Evolutionary conservation across 306 rosid species (phyloP).

Genomic region (Corylus heterophylla): DNA sequence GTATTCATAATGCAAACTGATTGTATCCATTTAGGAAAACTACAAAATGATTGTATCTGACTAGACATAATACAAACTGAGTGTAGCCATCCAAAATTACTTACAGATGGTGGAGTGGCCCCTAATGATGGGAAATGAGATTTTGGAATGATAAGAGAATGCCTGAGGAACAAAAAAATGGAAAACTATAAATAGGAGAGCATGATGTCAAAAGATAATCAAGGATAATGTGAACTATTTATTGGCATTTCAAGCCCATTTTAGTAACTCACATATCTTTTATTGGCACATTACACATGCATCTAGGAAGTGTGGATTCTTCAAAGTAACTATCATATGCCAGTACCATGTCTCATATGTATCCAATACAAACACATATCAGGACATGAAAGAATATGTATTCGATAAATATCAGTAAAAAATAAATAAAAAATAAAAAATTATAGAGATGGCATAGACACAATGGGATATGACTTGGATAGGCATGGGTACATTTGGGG

Average conservation of each 20-base stretch:
- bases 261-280: neutral
- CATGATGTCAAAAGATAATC: neutral
- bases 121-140: conserved; percentile 80
- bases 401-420: too few relatives aligned
- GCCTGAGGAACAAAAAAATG: conserved; percentile 56
- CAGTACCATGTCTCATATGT: neutral
- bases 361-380: neutral
- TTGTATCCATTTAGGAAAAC: neutral
- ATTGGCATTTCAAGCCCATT: neutral
- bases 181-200: neutral
- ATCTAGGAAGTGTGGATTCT: neutral
- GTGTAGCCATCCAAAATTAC: conserved; percentile 36
- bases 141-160: conserved; percentile 92
- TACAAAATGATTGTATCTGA: neutral
- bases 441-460: neutral
- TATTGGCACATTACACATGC: neutral
- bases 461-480: too few relatives aligned
- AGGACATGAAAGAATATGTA: neutral
- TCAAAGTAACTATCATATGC: neutral
- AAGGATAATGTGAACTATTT: neutral
- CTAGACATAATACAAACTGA: conserved; percentile 20
- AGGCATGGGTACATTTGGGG: too few relatives aligned
- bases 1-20: neutral
- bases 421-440: too few relatives aligned
- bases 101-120: conserved; percentile 90